Evolutionary conservation across 192 early-diverging fungal species (phyloP).

Genomic region (Thoreauomyces humboldtii): DNA sequence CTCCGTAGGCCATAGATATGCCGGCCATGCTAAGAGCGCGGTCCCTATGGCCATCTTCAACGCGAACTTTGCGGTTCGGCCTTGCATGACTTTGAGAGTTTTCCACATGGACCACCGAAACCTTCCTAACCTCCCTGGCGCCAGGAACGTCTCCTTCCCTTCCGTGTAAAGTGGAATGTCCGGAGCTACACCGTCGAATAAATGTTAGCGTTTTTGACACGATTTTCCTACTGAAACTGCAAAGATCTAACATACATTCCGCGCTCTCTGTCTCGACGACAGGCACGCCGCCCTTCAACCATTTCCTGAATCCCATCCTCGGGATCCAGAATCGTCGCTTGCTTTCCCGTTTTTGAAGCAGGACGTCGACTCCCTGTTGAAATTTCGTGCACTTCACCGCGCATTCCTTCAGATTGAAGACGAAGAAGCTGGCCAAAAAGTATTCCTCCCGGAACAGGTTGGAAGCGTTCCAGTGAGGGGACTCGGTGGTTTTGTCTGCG

Average conservation of each 20-base stretch:
- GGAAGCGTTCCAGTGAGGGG: conserved; percentile 25
- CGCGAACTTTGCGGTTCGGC: conserved; percentile 11
- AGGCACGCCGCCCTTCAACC: conserved; percentile 15
- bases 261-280: neutral
- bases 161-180: conserved; percentile 25
- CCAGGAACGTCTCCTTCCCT: conserved; percentile 25
- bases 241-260: no score
- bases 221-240: neutral
- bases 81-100: neutral
- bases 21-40: conserved; percentile 17
- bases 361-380: conserved; percentile 15
- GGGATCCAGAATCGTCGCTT: conserved; percentile 15
- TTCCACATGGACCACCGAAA: conserved; percentile 12
- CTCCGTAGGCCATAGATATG: conserved; percentile 22
- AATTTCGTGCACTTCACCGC: conserved; percentile 18
- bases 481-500: neutral
- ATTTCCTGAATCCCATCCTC: conserved; percentile 11
- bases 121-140: conserved; percentile 7
- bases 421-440: conserved; percentile 25
- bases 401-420: conserved; percentile 23
- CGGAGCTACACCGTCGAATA: neutral
- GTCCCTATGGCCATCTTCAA: conserved; percentile 24
- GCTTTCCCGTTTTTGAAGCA: neutral
- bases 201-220: neutral
- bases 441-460: conserved; percentile 32